Conservation (phyloP, 1,139 yeast species). For the Yamadazyma sp. region DNA sequence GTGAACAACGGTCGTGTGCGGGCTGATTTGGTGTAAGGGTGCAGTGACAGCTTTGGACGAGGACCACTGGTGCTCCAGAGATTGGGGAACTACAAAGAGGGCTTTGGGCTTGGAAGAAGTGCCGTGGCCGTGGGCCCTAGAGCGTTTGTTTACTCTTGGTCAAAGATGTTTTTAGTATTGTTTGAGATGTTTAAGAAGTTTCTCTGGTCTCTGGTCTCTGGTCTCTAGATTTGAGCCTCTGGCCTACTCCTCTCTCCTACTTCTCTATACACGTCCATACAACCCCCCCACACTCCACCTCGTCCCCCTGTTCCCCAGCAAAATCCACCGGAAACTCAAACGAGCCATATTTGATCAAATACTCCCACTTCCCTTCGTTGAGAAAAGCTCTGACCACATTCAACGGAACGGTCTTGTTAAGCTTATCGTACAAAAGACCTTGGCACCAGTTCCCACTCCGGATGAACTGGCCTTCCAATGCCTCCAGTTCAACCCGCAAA, state of each 20-base stretch:
- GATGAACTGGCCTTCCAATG: conserved; percentile 44
- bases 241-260: neutral
- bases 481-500: conserved; percentile 24
- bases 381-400: conserved; percentile 30
- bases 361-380: conserved; percentile 24
- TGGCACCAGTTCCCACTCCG: conserved; percentile 56
- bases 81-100: no score
- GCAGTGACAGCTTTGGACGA: no score
- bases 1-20: conserved; percentile 2
- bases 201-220: no score
- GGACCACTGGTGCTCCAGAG: no score
- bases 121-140: no score
- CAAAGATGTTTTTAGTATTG: no score
- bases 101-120: no score
- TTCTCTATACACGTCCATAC: conserved; percentile 24
- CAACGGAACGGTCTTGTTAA: conserved; percentile 21
- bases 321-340: conserved; percentile 26
- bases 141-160: no score
- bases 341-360: conserved; percentile 28
- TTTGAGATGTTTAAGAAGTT: no score
- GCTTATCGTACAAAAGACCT: conserved; percentile 45
- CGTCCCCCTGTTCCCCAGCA: conserved; percentile 16
- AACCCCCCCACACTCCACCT: conserved; percentile 12
- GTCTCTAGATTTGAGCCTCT: no score
- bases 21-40: neutral